Percentiles rank a stretch among this genome's conserved stretches.
Conservation (phyloP, 1,139 yeast species). For the Chernovozyma sophiae-reginae region DNA sequence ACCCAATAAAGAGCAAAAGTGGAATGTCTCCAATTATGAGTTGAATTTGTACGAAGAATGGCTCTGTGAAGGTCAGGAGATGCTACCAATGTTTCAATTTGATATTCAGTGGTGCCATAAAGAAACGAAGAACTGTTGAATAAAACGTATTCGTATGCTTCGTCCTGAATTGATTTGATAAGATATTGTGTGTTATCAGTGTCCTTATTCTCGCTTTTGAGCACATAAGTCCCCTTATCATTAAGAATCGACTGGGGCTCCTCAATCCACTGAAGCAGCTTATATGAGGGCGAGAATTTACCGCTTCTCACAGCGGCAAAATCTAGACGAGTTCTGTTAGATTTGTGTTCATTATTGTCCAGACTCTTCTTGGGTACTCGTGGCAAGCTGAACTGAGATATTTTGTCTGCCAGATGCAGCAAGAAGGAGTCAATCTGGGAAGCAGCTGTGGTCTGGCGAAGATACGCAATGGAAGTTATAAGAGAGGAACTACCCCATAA, state of each 20-base stretch:
- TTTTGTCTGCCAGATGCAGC: too few species aligned
- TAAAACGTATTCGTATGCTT: slow-evolving; percentile 38
- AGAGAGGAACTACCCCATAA: slow-evolving; percentile 40
- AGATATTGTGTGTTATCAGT: slow-evolving; percentile 30
- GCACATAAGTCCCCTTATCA: slow-evolving; percentile 55
- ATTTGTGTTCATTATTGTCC: too few species aligned
- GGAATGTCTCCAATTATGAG: slow-evolving; percentile 74
- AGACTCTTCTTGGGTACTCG: too few species aligned
- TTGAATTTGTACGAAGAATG: slow-evolving; percentile 49
- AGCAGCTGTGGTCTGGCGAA: slow-evolving; percentile 9
- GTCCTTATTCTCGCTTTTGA: slow-evolving; percentile 20
- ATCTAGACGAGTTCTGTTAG: slow-evolving; percentile 22
- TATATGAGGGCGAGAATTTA: slow-evolving; percentile 45
- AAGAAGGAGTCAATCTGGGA: not conserved
- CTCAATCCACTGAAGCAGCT: slow-evolving; percentile 64
- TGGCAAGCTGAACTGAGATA: too few species aligned
- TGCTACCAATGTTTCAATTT: slow-evolving; percentile 51
- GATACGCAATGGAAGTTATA: slow-evolving; percentile 22
- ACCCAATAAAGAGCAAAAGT: slow-evolving; percentile 63
- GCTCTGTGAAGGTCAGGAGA: slow-evolving; percentile 63
- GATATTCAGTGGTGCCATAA: slow-evolving; percentile 35
- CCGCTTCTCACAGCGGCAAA: slow-evolving; percentile 41
- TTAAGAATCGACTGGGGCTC: slow-evolving; percentile 40
- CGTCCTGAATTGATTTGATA: slow-evolving; percentile 50
- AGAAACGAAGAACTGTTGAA: slow-evolving; percentile 47